Percentiles rank a stretch among this genome's conserved stretches.
These are phyloP conservation scores for Gossypium schwendimanii DNA, from an alignment of 441 rosid species.

Conservation along the genomic window DNA sequence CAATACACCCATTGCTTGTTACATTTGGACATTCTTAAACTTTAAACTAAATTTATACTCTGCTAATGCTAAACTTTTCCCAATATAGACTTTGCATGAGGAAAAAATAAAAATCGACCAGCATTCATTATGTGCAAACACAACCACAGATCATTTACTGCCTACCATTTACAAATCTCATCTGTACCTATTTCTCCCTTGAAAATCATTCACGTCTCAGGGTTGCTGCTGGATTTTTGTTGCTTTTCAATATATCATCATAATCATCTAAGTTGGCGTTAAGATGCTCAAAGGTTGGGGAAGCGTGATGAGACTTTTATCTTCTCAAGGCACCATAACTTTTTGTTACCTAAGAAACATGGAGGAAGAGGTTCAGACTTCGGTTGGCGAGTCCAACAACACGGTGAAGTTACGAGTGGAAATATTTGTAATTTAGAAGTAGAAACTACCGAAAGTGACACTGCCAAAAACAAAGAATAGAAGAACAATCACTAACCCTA, in stretches of 20 bases:
- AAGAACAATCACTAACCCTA: constrained; percentile 43
- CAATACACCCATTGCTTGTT: too few relatives aligned
- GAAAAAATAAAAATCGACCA: too few relatives aligned
- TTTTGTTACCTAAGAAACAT: constrained; percentile 53
- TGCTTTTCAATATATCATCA: neutral
- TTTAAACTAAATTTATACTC: too few relatives aligned
- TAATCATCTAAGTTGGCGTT: neutral
- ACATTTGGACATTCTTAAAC: too few relatives aligned
- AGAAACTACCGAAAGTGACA: neutral
- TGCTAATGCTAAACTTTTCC: too few relatives aligned
- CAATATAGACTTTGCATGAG: too few relatives aligned
- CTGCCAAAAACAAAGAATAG: neutral
- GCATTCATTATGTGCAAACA: too few relatives aligned
- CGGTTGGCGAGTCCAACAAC: neutral
- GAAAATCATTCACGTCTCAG: neutral
- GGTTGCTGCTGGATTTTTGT: neutral
- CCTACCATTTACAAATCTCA: too few relatives aligned
- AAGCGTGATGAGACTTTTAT: constrained; percentile 12
- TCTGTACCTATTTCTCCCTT: neutral
- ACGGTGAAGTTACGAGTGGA: neutral
- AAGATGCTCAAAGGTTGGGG: neutral
- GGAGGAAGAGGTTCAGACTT: neutral
- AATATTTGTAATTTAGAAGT: neutral
- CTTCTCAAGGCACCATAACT: constrained; percentile 90
- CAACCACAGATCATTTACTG: too few relatives aligned